phyloP scores from a whole-genome alignment of 129 eudicot genomes.

The Arctium lappa region DNA sequence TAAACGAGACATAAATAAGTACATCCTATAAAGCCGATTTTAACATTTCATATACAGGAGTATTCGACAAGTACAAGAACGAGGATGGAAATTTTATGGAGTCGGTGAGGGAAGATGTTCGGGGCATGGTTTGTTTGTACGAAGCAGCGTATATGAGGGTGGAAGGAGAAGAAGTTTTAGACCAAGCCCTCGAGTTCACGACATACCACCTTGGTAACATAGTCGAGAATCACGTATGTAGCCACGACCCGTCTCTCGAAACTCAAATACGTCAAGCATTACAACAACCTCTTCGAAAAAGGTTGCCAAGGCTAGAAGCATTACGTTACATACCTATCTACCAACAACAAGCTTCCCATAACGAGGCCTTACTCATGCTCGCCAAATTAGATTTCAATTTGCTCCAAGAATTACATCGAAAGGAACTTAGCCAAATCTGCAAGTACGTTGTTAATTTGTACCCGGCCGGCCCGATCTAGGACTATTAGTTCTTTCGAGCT shows the following conservation, averaged over 20 bases:
- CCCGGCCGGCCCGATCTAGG: no score
- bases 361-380: slow-evolving; percentile 27
- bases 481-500: not conserved
- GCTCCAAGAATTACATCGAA: slow-evolving; percentile 39
- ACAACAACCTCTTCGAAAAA: slow-evolving; percentile 25
- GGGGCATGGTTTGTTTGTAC: slow-evolving; percentile 45
- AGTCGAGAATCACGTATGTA: not conserved
- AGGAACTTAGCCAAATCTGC: slow-evolving; percentile 38
- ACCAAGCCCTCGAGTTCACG: slow-evolving; percentile 36
- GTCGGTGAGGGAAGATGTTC: slow-evolving; percentile 11
- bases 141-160: slow-evolving; percentile 45
- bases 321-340: slow-evolving; percentile 39
- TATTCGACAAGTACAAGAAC: slow-evolving; percentile 34
- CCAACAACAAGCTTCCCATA: slow-evolving; percentile 28
- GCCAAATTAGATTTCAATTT: slow-evolving; percentile 56
- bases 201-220: slow-evolving; percentile 17
- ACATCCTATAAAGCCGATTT: not conserved
- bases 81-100: slow-evolving; percentile 22
- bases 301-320: slow-evolving; percentile 39
- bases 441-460: not conserved
- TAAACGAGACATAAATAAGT: no score
- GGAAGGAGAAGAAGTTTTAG: slow-evolving; percentile 43
- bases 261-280: slow-evolving; percentile 37
- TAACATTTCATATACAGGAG: not conserved
- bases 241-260: not conserved